Evolutionary conservation across 371 early-diverging fungal species (phyloP).

Genomic region (Mortierella sp.): DNA sequence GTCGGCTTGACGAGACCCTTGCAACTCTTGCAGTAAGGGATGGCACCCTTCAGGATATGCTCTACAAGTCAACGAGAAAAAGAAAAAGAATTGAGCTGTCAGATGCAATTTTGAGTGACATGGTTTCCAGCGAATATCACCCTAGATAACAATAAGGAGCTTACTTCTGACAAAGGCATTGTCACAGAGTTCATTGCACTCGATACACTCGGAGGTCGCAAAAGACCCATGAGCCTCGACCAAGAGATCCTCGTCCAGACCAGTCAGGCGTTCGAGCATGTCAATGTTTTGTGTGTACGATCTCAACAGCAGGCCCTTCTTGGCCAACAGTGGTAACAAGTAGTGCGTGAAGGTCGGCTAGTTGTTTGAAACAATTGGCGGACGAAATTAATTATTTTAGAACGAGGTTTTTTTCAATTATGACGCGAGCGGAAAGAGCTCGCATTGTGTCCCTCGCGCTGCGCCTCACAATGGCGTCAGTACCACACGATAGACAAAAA

Average conservation of each 20-base stretch:
- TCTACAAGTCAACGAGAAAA: slow-evolving; percentile 22
- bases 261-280: slow-evolving; percentile 91
- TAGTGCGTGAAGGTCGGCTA: slow-evolving; percentile 90
- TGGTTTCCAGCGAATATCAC: background rate
- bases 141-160: background rate
- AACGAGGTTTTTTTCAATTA: too few relatives aligned
- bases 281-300: slow-evolving; percentile 98
- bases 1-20: slow-evolving; percentile 89
- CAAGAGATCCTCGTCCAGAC: slow-evolving; percentile 75
- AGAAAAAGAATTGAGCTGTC: too few relatives aligned
- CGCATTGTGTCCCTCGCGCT: too few relatives aligned
- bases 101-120: background rate
- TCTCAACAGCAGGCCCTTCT: slow-evolving; percentile 80
- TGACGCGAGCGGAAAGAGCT: too few relatives aligned
- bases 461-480: background rate
- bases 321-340: slow-evolving; percentile 83
- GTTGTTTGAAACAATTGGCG: background rate
- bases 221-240: slow-evolving; percentile 97
- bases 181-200: slow-evolving; percentile 62
- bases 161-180: slow-evolving; percentile 55
- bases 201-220: slow-evolving; percentile 83
- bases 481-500: background rate
- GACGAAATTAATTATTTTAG: background rate
- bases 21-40: slow-evolving; percentile 81
- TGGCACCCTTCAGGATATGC: slow-evolving; percentile 66